Evolutionary conservation across 1,139 yeast species (phyloP), one percentile per base, ranked within the genome.

Genomic region (Ogataea hybrid): DNA sequence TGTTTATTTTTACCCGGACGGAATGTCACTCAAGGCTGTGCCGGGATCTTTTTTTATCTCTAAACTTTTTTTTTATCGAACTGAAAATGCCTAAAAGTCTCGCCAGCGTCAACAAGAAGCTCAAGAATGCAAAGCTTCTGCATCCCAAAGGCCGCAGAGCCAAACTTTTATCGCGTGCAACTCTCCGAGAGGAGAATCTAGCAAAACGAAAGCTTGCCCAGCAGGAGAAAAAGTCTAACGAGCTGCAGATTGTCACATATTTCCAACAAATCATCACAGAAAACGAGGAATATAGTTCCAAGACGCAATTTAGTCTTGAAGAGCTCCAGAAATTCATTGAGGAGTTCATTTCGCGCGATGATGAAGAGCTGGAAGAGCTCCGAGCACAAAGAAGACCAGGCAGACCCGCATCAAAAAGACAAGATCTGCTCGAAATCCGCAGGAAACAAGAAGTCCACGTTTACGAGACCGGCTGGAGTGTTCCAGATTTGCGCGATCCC

Each of bases 121-220:
- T 81, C 46, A 65, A 75, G 48, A 77, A 77, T 61, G 70, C 35
- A 79, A n/a, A 78, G 34, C 69, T 75, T 23, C 72, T 90, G 52
- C 97, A 90, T 62, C 89, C 95, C 30, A 84, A 83, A 58, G 96
- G 97, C 6, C 75, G 97, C 43, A 89, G 87, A 63, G 84, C 87
- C 64, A 84, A 84, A 62, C 89, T 85, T 62, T 68, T 90, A 43
- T 83, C 82, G 47, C 71, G 94, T 50, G 97, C 97, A n/a, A 79
- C 94, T 1, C 67, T 88, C 35, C 75, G 97, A 62, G 94, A 88
- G 50, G 74, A 73, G 37, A 86, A 84, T 61, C 68, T 90, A 40
- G 74, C 73, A 34, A 70, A 69, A 41, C 79, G 75, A 59, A 84
- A 83, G 59, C 63, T 67, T 34, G 68, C 70, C 32, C 77, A 77